Evolutionary conservation across 2,329 filamentous ascomycete species (phyloP).

Genomic region (Mariannaea elegans): DNA sequence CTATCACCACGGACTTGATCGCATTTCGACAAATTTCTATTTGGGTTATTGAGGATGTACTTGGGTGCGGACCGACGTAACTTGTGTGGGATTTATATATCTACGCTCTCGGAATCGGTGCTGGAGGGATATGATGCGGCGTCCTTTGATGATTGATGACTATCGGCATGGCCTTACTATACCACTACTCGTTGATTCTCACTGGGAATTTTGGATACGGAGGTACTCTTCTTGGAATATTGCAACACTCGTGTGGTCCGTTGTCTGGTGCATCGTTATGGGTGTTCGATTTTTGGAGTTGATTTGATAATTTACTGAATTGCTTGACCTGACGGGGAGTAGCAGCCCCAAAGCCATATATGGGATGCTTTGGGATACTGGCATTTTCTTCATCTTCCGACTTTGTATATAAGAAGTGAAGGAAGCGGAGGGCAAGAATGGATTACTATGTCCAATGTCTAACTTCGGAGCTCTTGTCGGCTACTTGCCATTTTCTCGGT

Average conservation of each 20-base stretch:
- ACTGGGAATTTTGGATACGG: conserved; percentile 16
- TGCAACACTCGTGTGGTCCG: neutral
- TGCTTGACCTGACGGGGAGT: neutral
- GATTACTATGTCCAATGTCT: neutral
- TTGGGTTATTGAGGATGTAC: neutral
- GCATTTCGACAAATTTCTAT: neutral
- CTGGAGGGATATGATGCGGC: neutral
- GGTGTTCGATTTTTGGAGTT: conserved; percentile 1
- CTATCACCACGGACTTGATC: neutral
- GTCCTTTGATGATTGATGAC: conserved; percentile 18
- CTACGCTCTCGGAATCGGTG: no score
- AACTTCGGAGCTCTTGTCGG: neutral
- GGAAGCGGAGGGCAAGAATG: neutral
- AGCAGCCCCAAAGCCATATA: neutral
- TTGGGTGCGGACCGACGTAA: no score
- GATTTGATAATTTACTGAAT: conserved; percentile 6
- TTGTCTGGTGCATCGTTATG: conserved; percentile 14
- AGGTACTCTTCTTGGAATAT: neutral
- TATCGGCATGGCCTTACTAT: neutral
- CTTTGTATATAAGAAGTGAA: conserved; percentile 4
- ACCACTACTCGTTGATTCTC: neutral
- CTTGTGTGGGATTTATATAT: no score
- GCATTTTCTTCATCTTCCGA: conserved; percentile 1
- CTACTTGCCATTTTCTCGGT: neutral
- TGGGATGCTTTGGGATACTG: conserved; percentile 1